Evolutionary conservation across 331 rosid species (phyloP), one percentile per base, ranked within the genome.

Genomic region (Pyracantha coccinea): DNA sequence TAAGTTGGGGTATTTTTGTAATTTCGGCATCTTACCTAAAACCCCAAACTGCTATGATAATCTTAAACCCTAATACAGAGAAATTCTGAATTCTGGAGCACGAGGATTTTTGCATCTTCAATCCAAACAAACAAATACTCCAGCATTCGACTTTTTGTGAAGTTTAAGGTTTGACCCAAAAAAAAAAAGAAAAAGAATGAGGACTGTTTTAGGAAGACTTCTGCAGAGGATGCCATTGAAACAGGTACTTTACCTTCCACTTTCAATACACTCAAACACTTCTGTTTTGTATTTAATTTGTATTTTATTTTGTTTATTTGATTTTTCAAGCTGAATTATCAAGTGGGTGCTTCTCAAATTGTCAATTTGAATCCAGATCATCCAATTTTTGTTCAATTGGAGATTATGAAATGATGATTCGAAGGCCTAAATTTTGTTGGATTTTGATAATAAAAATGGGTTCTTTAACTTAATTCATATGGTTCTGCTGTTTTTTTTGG

Each of bases 191-290:
- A 9, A 31, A n/a, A 28, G 5, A 81, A 93, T 93, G 96, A 86
- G 78, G 84, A 28, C 80, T 64, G 68, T 80, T 50, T 32, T 81
- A 8, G 86, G 88, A 79, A 86, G 82, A 75, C 73, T 93, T 20
- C 69, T 69, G 32, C 88, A 66, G 33, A 55, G 84, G 60, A 24
- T 74, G 70, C 71, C 92, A 64, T 66, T 38, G 75, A 83, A 73
- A 74, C 87, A 84, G 59, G 96, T 93, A 78, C n/a, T 38, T 55
- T 12, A 57, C 63, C 16, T 57, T 25, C 63, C 66, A 23, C 66
- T 63, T 33, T 35, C 31, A 29, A 38, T 20, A 16, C 53, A 32
- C 27, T 23, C 28, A 45, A 32, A 27, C 52, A 19, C 33, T 64
- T 60, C 13, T 44, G 38, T 63, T 8, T 20, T 27, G 17, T 17